Base-by-base conservation (phyloP, 371 early-diverging fungal genomes). In the Apophysomyces ossiformis region DNA sequence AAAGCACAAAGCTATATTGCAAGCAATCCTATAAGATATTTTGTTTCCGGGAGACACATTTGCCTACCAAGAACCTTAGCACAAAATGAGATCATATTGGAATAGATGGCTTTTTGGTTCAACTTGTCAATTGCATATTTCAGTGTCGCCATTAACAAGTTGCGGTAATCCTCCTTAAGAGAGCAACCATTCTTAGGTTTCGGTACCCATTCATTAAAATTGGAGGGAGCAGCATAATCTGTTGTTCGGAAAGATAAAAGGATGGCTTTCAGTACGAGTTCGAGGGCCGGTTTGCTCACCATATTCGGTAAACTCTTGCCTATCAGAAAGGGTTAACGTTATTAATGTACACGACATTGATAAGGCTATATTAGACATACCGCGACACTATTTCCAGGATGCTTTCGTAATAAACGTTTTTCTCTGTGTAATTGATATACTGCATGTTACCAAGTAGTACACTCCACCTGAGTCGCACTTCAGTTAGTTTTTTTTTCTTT, bases 71-170 rank as follows among this genome's bases (percentile, higher is more conserved):
- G 65, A 5, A 76, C 67, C 56, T 83, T 81, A 41, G 85, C 83
- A 43, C 85, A 84, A 60, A 87, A 84, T 8, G 80, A 76, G 9
- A 85, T 79, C 12, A 83, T 77, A 45, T 82, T 83, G 0, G 87
- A 82, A 37, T 78, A 78, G 12, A 83, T 72, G 2, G 81, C 82
- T 15, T 72, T 76, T 45, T 76, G 73, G 58, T 80, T 81, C 43
- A 84, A 62, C 16, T 68, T 67, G 26, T 78, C 77, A 41, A 84
- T 77, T 7, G 78, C 84, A 64, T 82, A 78, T 44, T 74, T 75
- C n/a, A 85, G 64, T 0, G 76, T 74, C 7, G 16, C 39, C 21
- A 56, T 58, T 9, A 78, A 46, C 45, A 75, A 37, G 7, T 59
- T 39, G 5, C 68, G 64, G 39, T 78, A 78, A n/a, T 66, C 68